These are phyloP conservation scores for Chlorociboria aeruginascens DNA, from an alignment of 495 filamentous ascomycete genomes.

Conservation along the genomic window DNA sequence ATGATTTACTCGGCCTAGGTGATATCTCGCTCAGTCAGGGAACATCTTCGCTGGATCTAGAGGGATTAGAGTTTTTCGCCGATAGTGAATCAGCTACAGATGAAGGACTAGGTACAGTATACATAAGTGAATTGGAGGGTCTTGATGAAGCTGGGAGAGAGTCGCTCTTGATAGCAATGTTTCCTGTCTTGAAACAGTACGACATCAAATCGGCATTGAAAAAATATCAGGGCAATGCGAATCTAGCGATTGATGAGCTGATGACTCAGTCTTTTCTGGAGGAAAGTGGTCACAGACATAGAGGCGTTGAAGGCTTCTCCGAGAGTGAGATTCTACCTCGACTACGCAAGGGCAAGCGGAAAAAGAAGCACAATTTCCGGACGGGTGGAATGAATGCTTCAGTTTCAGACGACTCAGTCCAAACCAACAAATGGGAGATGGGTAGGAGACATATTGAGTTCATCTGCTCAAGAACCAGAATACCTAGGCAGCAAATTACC, in stretches of 20 bases:
- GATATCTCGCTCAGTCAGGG: constrained; percentile 10
- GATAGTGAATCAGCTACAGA: not conserved
- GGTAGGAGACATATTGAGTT: constrained; percentile 47
- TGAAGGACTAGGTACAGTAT: constrained; percentile 5
- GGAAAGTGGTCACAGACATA: constrained; percentile 42
- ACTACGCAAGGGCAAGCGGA: constrained; percentile 29
- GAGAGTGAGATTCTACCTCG: constrained; percentile 25
- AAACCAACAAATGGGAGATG: constrained; percentile 42
- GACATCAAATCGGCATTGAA: constrained; percentile 53
- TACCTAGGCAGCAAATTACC: constrained; percentile 36
- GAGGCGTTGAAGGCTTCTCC: constrained; percentile 72
- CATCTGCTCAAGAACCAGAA: constrained; percentile 35
- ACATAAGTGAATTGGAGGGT: constrained; percentile 25
- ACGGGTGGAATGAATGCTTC: constrained; percentile 2
- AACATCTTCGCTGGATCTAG: constrained; percentile 19
- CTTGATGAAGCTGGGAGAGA: constrained; percentile 45
- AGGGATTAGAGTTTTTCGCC: constrained; percentile 15
- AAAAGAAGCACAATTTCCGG: constrained; percentile 26
- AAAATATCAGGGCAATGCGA: constrained; percentile 48
- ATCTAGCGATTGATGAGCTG: constrained; percentile 68
- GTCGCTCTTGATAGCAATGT: constrained; percentile 49
- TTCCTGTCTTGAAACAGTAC: constrained; percentile 50
- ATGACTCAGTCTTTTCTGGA: constrained; percentile 65
- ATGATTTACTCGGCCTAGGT: not conserved
- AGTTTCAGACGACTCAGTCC: constrained; percentile 3